Base-by-base conservation (phyloP, 352 stramenopile genomes). In the Pythium insidiosum region DNA sequence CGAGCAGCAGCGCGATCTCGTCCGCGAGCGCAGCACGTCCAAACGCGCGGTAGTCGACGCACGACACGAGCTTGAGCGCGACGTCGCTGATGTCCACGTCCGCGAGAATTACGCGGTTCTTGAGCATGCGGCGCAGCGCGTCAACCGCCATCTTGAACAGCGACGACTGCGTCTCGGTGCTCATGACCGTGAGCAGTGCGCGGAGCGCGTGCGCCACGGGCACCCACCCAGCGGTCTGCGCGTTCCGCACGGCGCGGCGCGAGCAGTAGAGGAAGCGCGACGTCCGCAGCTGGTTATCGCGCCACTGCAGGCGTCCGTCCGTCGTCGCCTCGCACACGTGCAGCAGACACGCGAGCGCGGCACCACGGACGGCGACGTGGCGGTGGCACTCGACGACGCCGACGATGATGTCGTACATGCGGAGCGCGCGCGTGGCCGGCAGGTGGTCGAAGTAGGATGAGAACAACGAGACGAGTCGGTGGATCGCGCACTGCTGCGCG, bases 51-150 rank as follows among this genome's bases (percentile, higher is more conserved):
- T 85, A 94, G 43, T 90, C 73, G 38, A 94, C 79, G 48, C 75
- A 89, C 5, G 78, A 81, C 21, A 90, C 67, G 16, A 94, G 52
- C 49, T 94, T 94, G 12, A 80, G 60, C 24, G 64, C 68, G 19
- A 84, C 63, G 44, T 94, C 81, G 37, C 66, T 89, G n/a, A 94
- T 61, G 54, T 94, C 78, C n/a, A 91, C 72, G 53, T 94, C 78
- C 41, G 69, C 56, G 13, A 94, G 61, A 28, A 94, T 70, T 6
- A 73, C 48, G 26, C 81, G 78, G 46, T 94, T 94, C 61, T 81
- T 69, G 4, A 94, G 54, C 81, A 94, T 94, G 0, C 39, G 49
- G 13, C 67, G 68, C 11, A 91, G 74, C 11, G 73, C 79, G 46
- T 63, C 54, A 11, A 94, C 77, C 6, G 77, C 78, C 69, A 91